A percentile compares a stretch with the other conserved stretches of the same genome.
Evolutionary conservation across 2,329 filamentous ascomycete species (phyloP).

Genomic region (Aureobasidium lini): DNA sequence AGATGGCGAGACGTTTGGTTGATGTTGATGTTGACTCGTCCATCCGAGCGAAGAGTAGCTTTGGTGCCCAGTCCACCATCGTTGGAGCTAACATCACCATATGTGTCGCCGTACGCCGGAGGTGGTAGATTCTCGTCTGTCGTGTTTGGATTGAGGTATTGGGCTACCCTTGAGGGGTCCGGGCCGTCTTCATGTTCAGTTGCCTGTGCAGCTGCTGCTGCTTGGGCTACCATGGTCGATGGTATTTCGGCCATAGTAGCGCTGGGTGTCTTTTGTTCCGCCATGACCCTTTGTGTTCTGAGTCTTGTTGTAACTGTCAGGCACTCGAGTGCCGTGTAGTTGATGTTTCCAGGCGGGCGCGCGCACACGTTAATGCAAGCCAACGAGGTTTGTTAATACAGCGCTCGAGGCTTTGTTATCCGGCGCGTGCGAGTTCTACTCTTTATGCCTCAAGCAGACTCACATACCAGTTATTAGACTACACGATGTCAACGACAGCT

Average conservation of each 20-base stretch:
- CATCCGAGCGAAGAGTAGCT: slow-evolving; percentile 50
- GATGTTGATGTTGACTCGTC: slow-evolving; percentile 73
- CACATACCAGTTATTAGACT: too few species aligned
- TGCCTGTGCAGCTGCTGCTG: slow-evolving; percentile 11
- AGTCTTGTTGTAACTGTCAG: background rate
- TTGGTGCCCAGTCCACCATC: slow-evolving; percentile 33
- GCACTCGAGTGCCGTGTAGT: background rate
- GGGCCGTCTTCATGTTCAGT: slow-evolving; percentile 6
- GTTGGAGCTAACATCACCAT: slow-evolving; percentile 30
- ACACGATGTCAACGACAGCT: too few species aligned
- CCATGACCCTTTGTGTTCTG: background rate
- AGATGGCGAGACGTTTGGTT: slow-evolving; percentile 61
- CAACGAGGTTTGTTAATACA: too few species aligned
- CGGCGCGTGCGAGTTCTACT: background rate
- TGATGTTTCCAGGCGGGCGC: background rate
- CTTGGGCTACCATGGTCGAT: slow-evolving; percentile 13
- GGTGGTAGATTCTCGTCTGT: slow-evolving; percentile 23
- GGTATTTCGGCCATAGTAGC: slow-evolving; percentile 7
- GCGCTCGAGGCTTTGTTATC: background rate
- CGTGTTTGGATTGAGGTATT: background rate
- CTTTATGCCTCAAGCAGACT: background rate
- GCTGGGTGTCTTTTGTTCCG: slow-evolving; percentile 9
- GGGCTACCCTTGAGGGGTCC: background rate
- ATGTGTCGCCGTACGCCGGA: slow-evolving; percentile 33
- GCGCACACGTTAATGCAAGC: too few species aligned